Evolutionary conservation across 2,329 filamentous ascomycete genomes (phyloP), one percentile per base, ranked within the genome.

Genomic region (Pseudogymnoascus verrucosus): DNA sequence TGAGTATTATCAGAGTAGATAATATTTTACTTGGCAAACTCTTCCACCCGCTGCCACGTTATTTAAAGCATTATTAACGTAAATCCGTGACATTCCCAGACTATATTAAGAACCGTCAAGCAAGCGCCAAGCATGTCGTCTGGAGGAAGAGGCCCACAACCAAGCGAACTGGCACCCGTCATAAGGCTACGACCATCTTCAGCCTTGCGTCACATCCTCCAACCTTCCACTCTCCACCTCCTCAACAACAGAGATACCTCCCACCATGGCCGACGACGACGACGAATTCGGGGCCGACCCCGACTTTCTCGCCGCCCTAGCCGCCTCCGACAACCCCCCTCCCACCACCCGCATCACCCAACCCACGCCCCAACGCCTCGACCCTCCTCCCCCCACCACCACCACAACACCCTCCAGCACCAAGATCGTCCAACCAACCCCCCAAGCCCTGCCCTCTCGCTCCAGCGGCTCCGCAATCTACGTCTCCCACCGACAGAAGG

Each of bases 401-500:
- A 67, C 60, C 64, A 67, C 64, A 40, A 19, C 19, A 19, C 68
- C 62, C 65, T 70, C 73, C 65, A 74, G 73, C 40, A 72, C 79
- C 40, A 89, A 87, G 71, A 82, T 96, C 26, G 87, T 93, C 36
- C 93, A 97, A 75, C 93, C 92, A 10, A 96, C 88, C 64, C 93
- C 93, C 0, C 93, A 97, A 77, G 88, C 86, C n/a, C 81, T 96
- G 2, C 84, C 90, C 0, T 83, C 85, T 66, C 79, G 79, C 59
- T 79, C 79, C 6, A 76, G 85, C 1, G 88, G 89, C 3, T 91
- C 90, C 14, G 86, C 89, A 4, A 96, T 98, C 68, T 82, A 96
- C 19, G 93, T 98, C 31, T 97, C 93, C 37, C 89, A 91, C 14
- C 87, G 93, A 42, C 93, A 99, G 75, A 96, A 96, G 76, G 95